phyloP scores from a whole-genome alignment of 441 rosid species.

The Lepidium campestre region DNA sequence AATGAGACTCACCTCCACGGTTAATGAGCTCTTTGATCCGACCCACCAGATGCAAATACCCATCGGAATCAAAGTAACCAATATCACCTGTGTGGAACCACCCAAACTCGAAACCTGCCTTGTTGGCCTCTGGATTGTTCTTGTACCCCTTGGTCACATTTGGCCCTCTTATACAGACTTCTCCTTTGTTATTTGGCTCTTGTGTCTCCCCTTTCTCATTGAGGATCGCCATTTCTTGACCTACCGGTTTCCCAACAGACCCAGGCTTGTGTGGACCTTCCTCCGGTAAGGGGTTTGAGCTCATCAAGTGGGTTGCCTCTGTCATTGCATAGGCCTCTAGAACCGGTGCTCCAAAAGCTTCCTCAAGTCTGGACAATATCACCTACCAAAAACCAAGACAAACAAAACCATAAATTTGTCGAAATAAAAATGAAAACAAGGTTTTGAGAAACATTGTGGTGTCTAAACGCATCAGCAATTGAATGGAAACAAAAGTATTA shows the following conservation, averaged over 20 bases:
- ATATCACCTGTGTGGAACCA: conserved; percentile 89
- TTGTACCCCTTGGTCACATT: conserved; percentile 85
- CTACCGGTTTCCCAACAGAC: conserved; percentile 81
- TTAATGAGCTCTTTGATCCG: conserved; percentile 90
- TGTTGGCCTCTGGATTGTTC: conserved; percentile 78
- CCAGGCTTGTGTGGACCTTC: conserved; percentile 74
- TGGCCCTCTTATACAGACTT: conserved; percentile 75
- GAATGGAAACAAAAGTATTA: conserved; percentile 1
- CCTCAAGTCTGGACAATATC: conserved; percentile 68
- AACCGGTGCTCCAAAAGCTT: conserved; percentile 70
- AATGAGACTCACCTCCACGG: conserved; percentile 66
- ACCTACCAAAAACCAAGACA: conserved; percentile 11
- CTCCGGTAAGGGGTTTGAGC: conserved; percentile 76
- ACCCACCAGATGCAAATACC: conserved; percentile 77
- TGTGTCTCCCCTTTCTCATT: conserved; percentile 65
- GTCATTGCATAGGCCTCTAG: conserved; percentile 95
- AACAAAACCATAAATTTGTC: background rate
- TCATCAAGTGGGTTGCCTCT: conserved; percentile 75
- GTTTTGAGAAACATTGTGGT: background rate
- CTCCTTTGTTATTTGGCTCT: conserved; percentile 41
- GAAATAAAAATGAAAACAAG: background rate
- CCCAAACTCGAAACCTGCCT: conserved; percentile 66
- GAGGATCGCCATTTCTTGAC: conserved; percentile 74
- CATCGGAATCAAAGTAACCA: conserved; percentile 67
- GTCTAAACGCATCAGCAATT: background rate